Percentiles rank a stretch among this genome's conserved stretches.
phyloP scores from a whole-genome alignment of 495 filamentous ascomycete genomes.

The Trichoderma virens region DNA sequence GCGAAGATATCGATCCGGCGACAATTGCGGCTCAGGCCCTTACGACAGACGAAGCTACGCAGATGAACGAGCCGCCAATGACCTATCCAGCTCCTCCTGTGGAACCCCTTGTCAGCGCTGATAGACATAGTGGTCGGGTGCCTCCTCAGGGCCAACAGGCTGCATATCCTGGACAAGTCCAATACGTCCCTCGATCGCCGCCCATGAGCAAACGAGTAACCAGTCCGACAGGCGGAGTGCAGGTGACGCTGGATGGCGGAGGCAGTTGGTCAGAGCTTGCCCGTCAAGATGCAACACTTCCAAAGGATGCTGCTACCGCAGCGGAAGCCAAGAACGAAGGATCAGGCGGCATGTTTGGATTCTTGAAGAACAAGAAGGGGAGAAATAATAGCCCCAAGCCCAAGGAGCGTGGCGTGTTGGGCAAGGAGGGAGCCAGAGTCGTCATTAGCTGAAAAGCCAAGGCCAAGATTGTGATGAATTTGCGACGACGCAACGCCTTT shows the following conservation, averaged over 20 bases:
- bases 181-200: conserved; percentile 31
- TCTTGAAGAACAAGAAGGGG: conserved; percentile 81
- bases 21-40: conserved; percentile 26
- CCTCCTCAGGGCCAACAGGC: background rate
- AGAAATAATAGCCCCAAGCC: conserved; percentile 88
- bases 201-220: conserved; percentile 52
- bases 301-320: conserved; percentile 50
- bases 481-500: background rate
- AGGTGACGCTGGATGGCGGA: conserved; percentile 80
- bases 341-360: conserved; percentile 74
- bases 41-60: conserved; percentile 34
- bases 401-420: conserved; percentile 84
- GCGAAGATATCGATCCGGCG: conserved; percentile 8
- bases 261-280: conserved; percentile 88
- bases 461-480: background rate
- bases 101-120: conserved; percentile 9
- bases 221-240: conserved; percentile 76
- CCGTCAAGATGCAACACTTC: conserved; percentile 70
- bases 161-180: conserved; percentile 24
- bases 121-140: conserved; percentile 2
- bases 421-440: conserved; percentile 87
- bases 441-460: conserved; percentile 47
- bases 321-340: conserved; percentile 40
- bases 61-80: conserved; percentile 21
- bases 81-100: conserved; percentile 15